Evolutionary conservation across 2,329 filamentous ascomycete genomes (phyloP).

Genomic region (Trichoderma pleuroti): DNA sequence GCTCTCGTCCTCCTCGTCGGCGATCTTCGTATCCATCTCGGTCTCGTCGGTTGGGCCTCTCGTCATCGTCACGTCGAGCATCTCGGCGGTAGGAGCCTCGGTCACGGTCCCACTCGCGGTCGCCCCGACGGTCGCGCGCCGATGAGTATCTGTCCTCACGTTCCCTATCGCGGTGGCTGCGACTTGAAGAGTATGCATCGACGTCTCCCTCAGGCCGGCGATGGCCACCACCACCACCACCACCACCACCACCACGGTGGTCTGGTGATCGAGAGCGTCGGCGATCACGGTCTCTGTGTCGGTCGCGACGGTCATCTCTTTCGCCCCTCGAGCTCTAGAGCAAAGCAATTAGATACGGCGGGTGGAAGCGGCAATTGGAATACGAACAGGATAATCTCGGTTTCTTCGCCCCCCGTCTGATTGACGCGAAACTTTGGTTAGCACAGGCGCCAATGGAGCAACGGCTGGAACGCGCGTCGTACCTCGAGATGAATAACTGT

Average conservation of each 20-base stretch:
- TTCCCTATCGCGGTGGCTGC: constrained; percentile 88
- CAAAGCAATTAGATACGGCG: constrained; percentile 22
- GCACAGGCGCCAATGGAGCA: constrained; percentile 24
- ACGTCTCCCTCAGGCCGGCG: constrained; percentile 73
- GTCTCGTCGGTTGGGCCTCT: constrained; percentile 52
- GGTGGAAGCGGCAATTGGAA: constrained; percentile 5
- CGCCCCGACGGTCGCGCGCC: constrained; percentile 62
- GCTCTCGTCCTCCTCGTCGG: constrained; percentile 48
- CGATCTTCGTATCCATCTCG: constrained; percentile 53
- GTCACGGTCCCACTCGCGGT: constrained; percentile 76
- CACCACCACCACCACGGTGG: constrained; percentile 50
- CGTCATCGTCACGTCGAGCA: constrained; percentile 63
- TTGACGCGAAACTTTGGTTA: constrained; percentile 21
- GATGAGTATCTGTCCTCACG: constrained; percentile 82
- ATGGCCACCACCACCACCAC: constrained; percentile 47
- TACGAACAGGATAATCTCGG: constrained; percentile 53
- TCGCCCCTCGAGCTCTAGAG: constrained; percentile 31
- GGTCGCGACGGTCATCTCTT: constrained; percentile 35
- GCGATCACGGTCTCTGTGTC: constrained; percentile 52
- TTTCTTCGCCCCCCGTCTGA: constrained; percentile 48
- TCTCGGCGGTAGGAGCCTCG: constrained; percentile 59
- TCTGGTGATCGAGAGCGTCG: constrained; percentile 86
- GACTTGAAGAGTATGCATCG: constrained; percentile 89
- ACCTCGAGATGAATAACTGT: constrained; percentile 78
- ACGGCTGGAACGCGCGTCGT: constrained; percentile 36